Base-by-base conservation (phyloP, 2,329 filamentous ascomycete genomes). In the Esteya vermicola region DNA sequence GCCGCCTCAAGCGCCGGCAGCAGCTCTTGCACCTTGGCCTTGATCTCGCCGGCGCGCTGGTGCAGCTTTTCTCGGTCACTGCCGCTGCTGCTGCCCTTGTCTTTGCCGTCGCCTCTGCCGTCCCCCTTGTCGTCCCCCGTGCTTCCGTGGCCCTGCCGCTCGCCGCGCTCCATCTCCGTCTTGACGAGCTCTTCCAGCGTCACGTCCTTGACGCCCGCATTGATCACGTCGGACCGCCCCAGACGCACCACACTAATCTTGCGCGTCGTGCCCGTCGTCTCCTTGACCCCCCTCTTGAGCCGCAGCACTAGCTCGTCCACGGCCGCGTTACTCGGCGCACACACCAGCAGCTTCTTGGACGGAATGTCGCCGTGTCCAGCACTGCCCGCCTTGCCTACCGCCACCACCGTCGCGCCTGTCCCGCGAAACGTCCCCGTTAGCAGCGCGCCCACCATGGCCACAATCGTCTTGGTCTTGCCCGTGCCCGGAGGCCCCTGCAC, bases 391-490 rank as follows among this genome's bases (percentile, higher is more conserved):
- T 63, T 63, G 19, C 63, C 60, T 20, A 56, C 56, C 30, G 72
- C 60, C 16, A 67, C 57, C 13, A 68, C 65, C 9, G 64, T 68
- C 31, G 63, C 62, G 14, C 56, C 59, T 12, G 48, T 49, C 20
- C 56, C 52, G 38, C 64, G 62, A 39, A 68, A 37, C 50, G 57
- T 66, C 30, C 73, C 71, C 6, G 77, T 82, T 33, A 94, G 59
- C 14, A 98, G 66, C 28, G 85, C 84, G 27, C 91, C 91, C 20
- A 96, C 88, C 68, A 98, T 93, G 25, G 89, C 91, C 41, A 93
- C 75, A 45, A 98, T 98, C 0, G 91, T 98, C 58, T 98, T 98
- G 0, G 91, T 98, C 63, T 98, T 98, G 54, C 89, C 91, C 4
- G 91, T 95, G 57, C 91, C 91, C 1, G 91, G 91, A 38, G 91